Evolutionary conservation across 2,329 filamentous ascomycete genomes (phyloP).

Genomic region (Fusarium foetens): DNA sequence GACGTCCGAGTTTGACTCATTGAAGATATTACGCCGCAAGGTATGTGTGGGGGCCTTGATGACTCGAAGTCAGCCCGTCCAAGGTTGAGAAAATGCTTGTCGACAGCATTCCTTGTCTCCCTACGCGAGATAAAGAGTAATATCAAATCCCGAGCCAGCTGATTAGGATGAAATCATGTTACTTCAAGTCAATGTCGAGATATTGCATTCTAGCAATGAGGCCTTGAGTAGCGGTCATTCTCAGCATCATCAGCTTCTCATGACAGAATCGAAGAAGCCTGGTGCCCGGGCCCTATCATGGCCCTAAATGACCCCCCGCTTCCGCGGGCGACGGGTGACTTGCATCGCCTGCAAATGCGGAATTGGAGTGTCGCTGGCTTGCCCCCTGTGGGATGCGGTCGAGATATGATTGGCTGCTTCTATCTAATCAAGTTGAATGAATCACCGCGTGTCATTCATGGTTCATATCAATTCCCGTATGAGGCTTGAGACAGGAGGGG

Average conservation of each 20-base stretch:
- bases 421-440: conserved; percentile 29
- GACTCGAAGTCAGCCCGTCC: conserved; percentile 25
- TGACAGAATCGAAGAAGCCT: not conserved
- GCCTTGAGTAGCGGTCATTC: not conserved
- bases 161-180: not conserved
- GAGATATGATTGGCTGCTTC: conserved; percentile 44
- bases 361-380: conserved; percentile 9
- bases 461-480: conserved; percentile 21
- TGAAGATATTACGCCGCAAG: not conserved
- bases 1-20: conserved; percentile 18
- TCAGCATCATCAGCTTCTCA: conserved; percentile 1
- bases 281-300: conserved; percentile 1
- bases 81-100: not conserved
- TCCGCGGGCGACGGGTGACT: conserved; percentile 57
- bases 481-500: conserved; percentile 10
- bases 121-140: not conserved
- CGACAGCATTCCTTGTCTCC: conserved; percentile 7
- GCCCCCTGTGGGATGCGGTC: conserved; percentile 49
- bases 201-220: not conserved
- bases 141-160: not conserved
- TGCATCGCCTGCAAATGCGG: conserved; percentile 53
- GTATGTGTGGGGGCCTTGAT: conserved; percentile 30
- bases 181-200: not conserved
- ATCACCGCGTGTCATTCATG: conserved; percentile 41
- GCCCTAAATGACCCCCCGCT: conserved; percentile 9